These are phyloP conservation scores for Arachis monticola DNA, from an alignment of 331 rosid species.

Conservation along the genomic window DNA sequence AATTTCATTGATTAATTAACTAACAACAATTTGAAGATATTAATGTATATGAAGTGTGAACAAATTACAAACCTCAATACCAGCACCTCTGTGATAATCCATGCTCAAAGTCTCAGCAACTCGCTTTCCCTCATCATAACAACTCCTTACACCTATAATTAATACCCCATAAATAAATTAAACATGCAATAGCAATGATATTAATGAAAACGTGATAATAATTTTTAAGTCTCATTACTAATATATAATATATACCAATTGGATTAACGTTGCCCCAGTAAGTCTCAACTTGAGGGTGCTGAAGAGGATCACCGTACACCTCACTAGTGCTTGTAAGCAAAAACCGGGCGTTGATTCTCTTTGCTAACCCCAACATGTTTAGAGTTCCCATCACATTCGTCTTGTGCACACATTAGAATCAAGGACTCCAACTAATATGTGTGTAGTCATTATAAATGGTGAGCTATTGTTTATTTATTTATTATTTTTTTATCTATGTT, in stretches of 20 bases:
- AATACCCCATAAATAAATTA: not conserved
- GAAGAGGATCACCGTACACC: constrained; percentile 95
- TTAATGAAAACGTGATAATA: not conserved
- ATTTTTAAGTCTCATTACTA: not conserved
- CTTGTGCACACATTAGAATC: constrained; percentile 64
- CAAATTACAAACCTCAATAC: constrained; percentile 64
- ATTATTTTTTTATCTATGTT: no score
- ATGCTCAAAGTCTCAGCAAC: constrained; percentile 87
- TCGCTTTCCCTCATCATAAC: constrained; percentile 96
- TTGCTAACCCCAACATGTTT: constrained; percentile 91
- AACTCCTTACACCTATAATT: constrained; percentile 80
- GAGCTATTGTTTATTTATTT: no score
- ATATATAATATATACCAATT: constrained; percentile 54
- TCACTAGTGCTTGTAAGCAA: constrained; percentile 95
- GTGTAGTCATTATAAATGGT: not conserved
- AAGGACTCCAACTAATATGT: constrained; percentile 52
- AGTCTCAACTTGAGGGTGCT: constrained; percentile 89
- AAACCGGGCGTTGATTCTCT: constrained; percentile 86
- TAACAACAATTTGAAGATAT: not conserved
- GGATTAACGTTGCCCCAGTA: constrained; percentile 99
- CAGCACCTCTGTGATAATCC: constrained; percentile 96
- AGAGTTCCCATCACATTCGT: constrained; percentile 96
- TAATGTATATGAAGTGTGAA: not conserved
- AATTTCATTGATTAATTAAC: no score
- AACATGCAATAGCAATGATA: constrained; percentile 4